These are phyloP conservation scores for Anthracocystis panici-leucophaei DNA, from an alignment of 1,284 basidiomycete species.

Conservation along the genomic window DNA sequence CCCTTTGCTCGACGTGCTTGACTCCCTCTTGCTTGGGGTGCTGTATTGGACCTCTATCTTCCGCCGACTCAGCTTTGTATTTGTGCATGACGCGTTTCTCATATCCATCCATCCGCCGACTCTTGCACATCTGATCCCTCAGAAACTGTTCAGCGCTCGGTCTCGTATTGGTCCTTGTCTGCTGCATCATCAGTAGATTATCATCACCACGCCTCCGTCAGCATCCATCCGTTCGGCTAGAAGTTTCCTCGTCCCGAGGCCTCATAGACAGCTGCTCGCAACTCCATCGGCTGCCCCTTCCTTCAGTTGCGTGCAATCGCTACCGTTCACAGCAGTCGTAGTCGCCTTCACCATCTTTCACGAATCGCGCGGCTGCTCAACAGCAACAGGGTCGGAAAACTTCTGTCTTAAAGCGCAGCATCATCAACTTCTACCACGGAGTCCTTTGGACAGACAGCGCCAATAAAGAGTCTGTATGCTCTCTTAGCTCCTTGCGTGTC, in stretches of 20 bases:
- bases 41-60: background rate
- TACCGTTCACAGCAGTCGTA: background rate
- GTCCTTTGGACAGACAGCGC: background rate
- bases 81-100: conserved; percentile 17
- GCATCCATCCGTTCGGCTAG: background rate
- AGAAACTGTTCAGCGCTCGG: background rate
- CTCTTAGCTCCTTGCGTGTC: background rate
- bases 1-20: too few relatives aligned
- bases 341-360: background rate
- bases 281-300: background rate
- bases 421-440: background rate
- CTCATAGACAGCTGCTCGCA: background rate
- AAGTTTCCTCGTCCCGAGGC: background rate
- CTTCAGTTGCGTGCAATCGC: background rate
- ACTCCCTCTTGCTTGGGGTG: background rate
- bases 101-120: conserved; percentile 7
- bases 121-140: background rate
- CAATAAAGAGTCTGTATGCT: background rate
- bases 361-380: background rate
- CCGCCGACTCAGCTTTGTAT: conserved; percentile 10
- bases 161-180: background rate
- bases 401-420: background rate
- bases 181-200: background rate
- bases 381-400: background rate
- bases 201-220: background rate